Evolutionary conservation across 73 alveolate genomes (phyloP), one percentile per base, ranked within the genome.

Genomic region (Stentor coeruleus): DNA sequence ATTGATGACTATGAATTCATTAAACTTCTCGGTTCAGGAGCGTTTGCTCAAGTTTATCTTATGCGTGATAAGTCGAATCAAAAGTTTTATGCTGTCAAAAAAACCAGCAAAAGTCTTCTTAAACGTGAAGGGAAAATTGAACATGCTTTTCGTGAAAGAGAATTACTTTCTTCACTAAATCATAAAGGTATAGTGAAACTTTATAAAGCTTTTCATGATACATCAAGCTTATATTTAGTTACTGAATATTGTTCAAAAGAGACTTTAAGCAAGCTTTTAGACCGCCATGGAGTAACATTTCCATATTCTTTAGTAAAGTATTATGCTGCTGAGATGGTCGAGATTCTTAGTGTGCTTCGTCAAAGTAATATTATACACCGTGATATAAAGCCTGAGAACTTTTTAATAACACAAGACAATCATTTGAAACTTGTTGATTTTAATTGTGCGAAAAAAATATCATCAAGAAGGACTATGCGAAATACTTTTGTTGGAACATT

Each of bases 301-400:
- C 86, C 84, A 20, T 57, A 80, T 75, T 31, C 36, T 31, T 38
- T 84, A 0, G 85, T 73, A 15, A 39, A 74, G 76, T 84, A 77
- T 84, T 84, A 84, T 84, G 55, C 84, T 33, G 90, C 90, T 3
- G 89, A 84, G 79, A 58, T 84, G 3, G 28, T 84, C 40, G 30
- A 55, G n/a, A 57, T 79, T 58, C 82, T 84, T 37, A 87, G 79
- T 35, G 55, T 75, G 75, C 3, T 84, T 41, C 77, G 76, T 39
- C 39, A 81, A n/a, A 81, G 58, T 35, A 79, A 83, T 37, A 79
- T 90, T 11, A 84, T 74, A 40, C 94, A 83, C 76, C 81, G 99
- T 37, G 99, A 95, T 86, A 76, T 95, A 66, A 95, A 95, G 84
- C 99, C 99, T 42, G 97, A 95, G 82, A 95, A 95, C 83, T 82